Evolutionary conservation across 768 basidiomycete species (phyloP), one percentile per base, ranked within the genome.

Genomic region (Wakefieldia striispora): DNA sequence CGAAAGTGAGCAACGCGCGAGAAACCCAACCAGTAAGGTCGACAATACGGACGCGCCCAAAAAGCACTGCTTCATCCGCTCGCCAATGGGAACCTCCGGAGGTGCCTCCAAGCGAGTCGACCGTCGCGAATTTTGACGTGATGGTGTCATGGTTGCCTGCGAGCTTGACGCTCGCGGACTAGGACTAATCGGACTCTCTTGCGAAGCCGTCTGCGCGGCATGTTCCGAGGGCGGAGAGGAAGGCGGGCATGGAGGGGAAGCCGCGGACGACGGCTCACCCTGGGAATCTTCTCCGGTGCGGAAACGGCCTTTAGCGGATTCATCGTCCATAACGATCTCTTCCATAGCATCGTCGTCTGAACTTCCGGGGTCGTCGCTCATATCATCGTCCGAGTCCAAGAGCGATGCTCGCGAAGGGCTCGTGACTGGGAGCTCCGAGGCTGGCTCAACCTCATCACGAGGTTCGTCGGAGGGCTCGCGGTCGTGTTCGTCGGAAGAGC

Each of bases 291-390:
- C 55, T 39, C 44, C 50, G 20, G 31, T 47, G 40, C 26, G 52
- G 47, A 49, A 37, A 53, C 68, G 72, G 49, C 61, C 63, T 42
- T 62, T 71, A 36, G 61, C 64, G 29, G 80, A 71, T 36, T 85
- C 83, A 20, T 88, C 88, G 55, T 83, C 78, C 77, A 88, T 85
- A 23, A 78, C 80, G 42, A 93, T 86, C 53, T 91, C 89, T 56
- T 91, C 90, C 84, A 90, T 88, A 0, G 71, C 79, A 41, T 89
- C 88, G 56, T 89, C 88, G 53, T 88, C 86, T 10, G 84, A 86
- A 63, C 83, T 88, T 2, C 83, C 83, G 6, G 83, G 80, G 43
- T 83, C 86, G 31, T 77, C 77, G 39, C 80, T 86, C 79, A 91
- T 89, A 50, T 88, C 87, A 29, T 87, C 85, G 64, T 89, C 88